Percentiles rank a stretch among this genome's conserved stretches.
These are phyloP conservation scores for Eurotiales sp. DNA, from an alignment of 2,329 filamentous ascomycete genomes.

Conservation along the genomic window DNA sequence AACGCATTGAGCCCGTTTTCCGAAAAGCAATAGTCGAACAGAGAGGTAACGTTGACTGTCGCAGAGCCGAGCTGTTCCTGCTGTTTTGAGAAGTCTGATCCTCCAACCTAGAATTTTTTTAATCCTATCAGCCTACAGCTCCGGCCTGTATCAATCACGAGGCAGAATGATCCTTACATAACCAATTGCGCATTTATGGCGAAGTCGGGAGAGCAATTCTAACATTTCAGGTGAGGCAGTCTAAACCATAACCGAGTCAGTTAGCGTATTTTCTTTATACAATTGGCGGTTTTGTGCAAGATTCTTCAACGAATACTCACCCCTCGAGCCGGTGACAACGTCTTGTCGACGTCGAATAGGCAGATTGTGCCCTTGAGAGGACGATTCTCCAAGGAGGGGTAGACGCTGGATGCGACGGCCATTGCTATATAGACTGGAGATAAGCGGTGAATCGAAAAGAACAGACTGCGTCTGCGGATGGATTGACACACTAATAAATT, in stretches of 20 bases:
- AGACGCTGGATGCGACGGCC: slow-evolving; percentile 37
- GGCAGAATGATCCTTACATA: slow-evolving; percentile 49
- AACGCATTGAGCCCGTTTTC: slow-evolving; percentile 95
- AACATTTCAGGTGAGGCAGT: slow-evolving; percentile 76
- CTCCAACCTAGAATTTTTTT: slow-evolving; percentile 58
- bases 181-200: slow-evolving; percentile 83
- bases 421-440: slow-evolving; percentile 15
- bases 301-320: slow-evolving; percentile 47
- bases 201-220: slow-evolving; percentile 70
- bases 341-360: slow-evolving; percentile 95
- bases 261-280: background rate
- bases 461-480: background rate
- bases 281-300: slow-evolving; percentile 6
- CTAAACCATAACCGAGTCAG: slow-evolving; percentile 39
- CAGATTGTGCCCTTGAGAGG: slow-evolving; percentile 89
- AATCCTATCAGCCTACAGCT: background rate
- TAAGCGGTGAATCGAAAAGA: background rate
- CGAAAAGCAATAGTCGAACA: slow-evolving; percentile 97
- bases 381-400: slow-evolving; percentile 75
- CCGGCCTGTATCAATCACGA: background rate
- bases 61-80: slow-evolving; percentile 85
- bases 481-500: background rate
- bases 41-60: slow-evolving; percentile 65
- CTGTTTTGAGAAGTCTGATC: slow-evolving; percentile 88
- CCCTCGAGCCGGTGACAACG: slow-evolving; percentile 75